These are phyloP conservation scores for Beauveria asiatica DNA, from an alignment of 2,329 filamentous ascomycete species.

Conservation along the genomic window DNA sequence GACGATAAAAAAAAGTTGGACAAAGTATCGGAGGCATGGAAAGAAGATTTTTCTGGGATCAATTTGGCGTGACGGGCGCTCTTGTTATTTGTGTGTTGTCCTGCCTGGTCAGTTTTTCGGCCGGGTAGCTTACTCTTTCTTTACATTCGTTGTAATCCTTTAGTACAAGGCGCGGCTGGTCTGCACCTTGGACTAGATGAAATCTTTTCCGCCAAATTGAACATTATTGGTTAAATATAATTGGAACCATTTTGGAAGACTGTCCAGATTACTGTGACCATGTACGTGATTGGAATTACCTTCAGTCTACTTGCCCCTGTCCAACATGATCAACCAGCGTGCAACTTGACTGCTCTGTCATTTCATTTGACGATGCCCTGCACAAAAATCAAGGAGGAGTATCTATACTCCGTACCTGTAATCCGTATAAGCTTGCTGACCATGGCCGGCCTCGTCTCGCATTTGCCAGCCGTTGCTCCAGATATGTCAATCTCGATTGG, in stretches of 20 bases:
- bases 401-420: not conserved
- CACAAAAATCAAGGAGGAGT: no score
- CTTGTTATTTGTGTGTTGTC: conserved; percentile 17
- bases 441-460: not conserved
- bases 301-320: no score
- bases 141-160: conserved; percentile 15
- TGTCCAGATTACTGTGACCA: not conserved
- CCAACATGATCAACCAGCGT: no score
- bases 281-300: no score
- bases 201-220: conserved; percentile 10
- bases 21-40: conserved; percentile 17
- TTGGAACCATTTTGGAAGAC: not conserved
- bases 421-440: not conserved
- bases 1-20: conserved; percentile 24
- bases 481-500: not conserved
- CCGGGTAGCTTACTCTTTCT: conserved; percentile 11
- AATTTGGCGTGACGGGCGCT: conserved; percentile 21
- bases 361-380: no score
- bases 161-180: conserved; percentile 9
- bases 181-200: conserved; percentile 4
- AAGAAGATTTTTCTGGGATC: conserved; percentile 16
- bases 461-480: not conserved
- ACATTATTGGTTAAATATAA: not conserved
- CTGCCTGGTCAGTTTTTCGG: conserved; percentile 3
- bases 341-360: no score